Percentiles rank a stretch among this genome's conserved stretches.
These are phyloP conservation scores for Teratosphaeria nubilosa DNA, from an alignment of 2,329 filamentous ascomycete species.

Conservation along the genomic window DNA sequence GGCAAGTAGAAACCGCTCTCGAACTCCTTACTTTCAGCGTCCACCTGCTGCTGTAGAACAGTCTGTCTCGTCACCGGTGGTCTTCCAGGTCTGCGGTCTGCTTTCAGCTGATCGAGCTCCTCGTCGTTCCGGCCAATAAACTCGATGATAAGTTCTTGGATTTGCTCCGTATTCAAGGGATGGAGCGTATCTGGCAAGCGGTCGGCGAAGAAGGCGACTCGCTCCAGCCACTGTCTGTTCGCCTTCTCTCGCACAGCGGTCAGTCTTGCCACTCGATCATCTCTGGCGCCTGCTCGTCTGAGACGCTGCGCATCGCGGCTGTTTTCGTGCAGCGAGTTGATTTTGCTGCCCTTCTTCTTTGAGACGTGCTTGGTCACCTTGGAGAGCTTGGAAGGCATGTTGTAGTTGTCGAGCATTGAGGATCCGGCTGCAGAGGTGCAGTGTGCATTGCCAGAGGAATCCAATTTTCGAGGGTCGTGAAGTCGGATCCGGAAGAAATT, in stretches of 20 bases:
- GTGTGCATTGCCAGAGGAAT: not conserved
- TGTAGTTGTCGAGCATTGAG: not conserved
- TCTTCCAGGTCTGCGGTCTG: slow-evolving; percentile 64
- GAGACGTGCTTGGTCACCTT: slow-evolving; percentile 84
- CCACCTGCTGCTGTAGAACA: slow-evolving; percentile 60
- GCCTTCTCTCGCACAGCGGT: slow-evolving; percentile 59
- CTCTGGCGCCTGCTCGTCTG: slow-evolving; percentile 67
- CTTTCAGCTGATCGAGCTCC: slow-evolving; percentile 56
- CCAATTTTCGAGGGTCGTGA: not conserved
- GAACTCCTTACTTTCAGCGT: slow-evolving; percentile 66
- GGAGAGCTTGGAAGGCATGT: slow-evolving; percentile 61
- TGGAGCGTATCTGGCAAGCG: slow-evolving; percentile 24
- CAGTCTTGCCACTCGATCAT: slow-evolving; percentile 70
- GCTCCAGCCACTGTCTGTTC: slow-evolving; percentile 54
- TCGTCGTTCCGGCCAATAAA: slow-evolving; percentile 57
- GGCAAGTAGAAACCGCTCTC: slow-evolving; percentile 79
- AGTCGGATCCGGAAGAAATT: not conserved
- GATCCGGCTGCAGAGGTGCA: not conserved
- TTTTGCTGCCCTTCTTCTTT: slow-evolving; percentile 72
- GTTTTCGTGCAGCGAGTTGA: slow-evolving; percentile 72
- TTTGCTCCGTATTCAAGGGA: slow-evolving; percentile 23
- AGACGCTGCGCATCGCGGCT: slow-evolving; percentile 78
- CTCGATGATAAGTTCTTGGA: slow-evolving; percentile 42
- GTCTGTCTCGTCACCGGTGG: slow-evolving; percentile 71
- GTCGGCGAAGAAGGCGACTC: slow-evolving; percentile 60